Percentiles rank a stretch among this genome's conserved stretches.
phyloP scores from a whole-genome alignment of 2,329 filamentous ascomycete species.

The Epichloe aotearoae region DNA sequence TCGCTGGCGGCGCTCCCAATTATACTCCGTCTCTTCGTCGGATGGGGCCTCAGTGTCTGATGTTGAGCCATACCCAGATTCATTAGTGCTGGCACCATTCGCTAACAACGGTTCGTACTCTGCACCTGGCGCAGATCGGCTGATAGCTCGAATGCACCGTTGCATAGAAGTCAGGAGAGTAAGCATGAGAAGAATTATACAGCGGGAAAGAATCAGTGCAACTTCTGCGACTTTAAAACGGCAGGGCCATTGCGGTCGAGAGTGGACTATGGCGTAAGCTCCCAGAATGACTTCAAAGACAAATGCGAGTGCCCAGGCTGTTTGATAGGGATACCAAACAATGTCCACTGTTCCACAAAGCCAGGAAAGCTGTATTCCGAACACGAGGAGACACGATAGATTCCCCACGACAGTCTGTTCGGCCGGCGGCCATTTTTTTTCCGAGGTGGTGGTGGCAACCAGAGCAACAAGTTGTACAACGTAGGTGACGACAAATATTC shows the following conservation, averaged over 20 bases:
- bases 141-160: constrained; percentile 14
- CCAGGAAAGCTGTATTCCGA: constrained; percentile 44
- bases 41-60: constrained; percentile 23
- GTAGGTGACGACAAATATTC: constrained; percentile 32
- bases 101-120: constrained; percentile 46
- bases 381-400: constrained; percentile 50
- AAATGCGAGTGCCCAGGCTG: constrained; percentile 46
- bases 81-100: constrained; percentile 12
- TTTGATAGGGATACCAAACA: constrained; percentile 51
- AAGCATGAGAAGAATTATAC: constrained; percentile 17
- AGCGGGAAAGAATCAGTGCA: constrained; percentile 9
- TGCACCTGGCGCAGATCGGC: constrained; percentile 28
- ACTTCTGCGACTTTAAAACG: constrained; percentile 14
- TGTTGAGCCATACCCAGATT: constrained; percentile 29
- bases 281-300: constrained; percentile 39
- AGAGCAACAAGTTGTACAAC: constrained; percentile 31
- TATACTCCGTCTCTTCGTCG: constrained; percentile 34
- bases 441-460: constrained; percentile 21
- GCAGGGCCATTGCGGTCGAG: constrained; percentile 1
- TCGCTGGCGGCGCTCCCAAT: constrained; percentile 38
- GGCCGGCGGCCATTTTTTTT: constrained; percentile 26
- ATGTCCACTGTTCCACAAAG: constrained; percentile 36
- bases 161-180: constrained; percentile 11
- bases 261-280: constrained; percentile 11
- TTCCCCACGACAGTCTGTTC: constrained; percentile 41